Evolutionary conservation across 2,329 filamentous ascomycete species (phyloP), one percentile per base, ranked within the genome.

Genomic region (Ophiostoma perfectum): DNA sequence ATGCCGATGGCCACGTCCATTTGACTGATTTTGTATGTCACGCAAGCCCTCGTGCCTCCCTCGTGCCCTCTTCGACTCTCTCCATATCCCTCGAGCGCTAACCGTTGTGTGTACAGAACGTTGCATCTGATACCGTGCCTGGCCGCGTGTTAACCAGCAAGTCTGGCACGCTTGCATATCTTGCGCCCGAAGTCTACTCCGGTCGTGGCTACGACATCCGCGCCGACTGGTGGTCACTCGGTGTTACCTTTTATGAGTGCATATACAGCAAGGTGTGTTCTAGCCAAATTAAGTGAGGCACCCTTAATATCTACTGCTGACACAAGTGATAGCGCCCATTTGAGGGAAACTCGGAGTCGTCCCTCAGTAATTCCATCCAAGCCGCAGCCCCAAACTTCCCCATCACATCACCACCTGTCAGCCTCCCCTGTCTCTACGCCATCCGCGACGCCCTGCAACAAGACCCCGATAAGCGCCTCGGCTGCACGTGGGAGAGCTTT

Each of bases 171-270:
- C 81, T 99, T 69, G 95, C 95, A 67, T 99, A 99, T 76, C 86
- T 99, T 7, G 93, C 94, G 1, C 95, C 95, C 4, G 95, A 99
- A 78, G 95, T 98, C 2, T 99, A 98, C 75, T 86, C 89, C 72
- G 94, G 94, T 65, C 89, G 88, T 71, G 95, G 95, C 52, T 99
- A 99, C 76, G 89, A 91, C 70, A 88, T 88, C 64, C 91, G 95
- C 74, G 93, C 95, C 58, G 95, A 99, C 77, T 99, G 95, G 95
- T 99, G 95, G 95, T 98, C 95, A 5, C 80, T 99, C 36, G 95
- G 95, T 65, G 95, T 99, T 63, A 85, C 96, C n/a, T 98, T 98
- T 78, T 99, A 97, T 78, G 95, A 99, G 78, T 98, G 95, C 84
- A 97, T 99, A 72, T 99, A 98, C 81, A 97, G 96, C 81, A 98